phyloP scores from a whole-genome alignment of 164 flowering plant species.

The Nelumbo lutea region DNA sequence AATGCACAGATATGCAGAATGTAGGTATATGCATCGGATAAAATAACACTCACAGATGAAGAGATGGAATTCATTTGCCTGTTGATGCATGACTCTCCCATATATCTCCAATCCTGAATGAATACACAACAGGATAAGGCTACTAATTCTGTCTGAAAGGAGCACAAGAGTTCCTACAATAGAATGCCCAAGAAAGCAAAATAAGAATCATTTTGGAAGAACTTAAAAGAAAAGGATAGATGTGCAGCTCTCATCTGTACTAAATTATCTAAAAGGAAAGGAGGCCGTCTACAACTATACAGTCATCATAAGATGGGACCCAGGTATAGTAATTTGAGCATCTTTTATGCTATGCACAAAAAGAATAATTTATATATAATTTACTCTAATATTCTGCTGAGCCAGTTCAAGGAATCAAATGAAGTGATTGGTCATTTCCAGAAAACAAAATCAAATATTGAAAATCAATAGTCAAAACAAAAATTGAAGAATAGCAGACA shows the following conservation, averaged over 20 bases:
- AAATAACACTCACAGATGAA: conserved; percentile 27
- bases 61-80: conserved; percentile 16
- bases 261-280: too few relatives aligned
- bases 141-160: not conserved
- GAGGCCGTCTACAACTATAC: too few relatives aligned
- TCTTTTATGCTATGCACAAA: not conserved
- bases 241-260: too few relatives aligned
- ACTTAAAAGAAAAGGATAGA: too few relatives aligned
- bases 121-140: not conserved
- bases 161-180: not conserved
- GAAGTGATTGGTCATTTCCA: not conserved
- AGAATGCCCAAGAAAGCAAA: not conserved
- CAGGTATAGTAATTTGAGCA: too few relatives aligned
- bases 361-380: not conserved
- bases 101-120: conserved; percentile 25
- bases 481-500: not conserved
- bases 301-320: too few relatives aligned
- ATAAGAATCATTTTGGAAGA: not conserved
- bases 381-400: not conserved
- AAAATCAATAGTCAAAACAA: not conserved
- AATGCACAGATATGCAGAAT: not conserved
- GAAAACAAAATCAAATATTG: not conserved
- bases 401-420: not conserved
- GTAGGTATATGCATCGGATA: not conserved
- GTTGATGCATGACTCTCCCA: conserved; percentile 23